Evolutionary conservation across 805 yeast species (phyloP).

Genomic region (Kodamaea hsintzibuensis): DNA sequence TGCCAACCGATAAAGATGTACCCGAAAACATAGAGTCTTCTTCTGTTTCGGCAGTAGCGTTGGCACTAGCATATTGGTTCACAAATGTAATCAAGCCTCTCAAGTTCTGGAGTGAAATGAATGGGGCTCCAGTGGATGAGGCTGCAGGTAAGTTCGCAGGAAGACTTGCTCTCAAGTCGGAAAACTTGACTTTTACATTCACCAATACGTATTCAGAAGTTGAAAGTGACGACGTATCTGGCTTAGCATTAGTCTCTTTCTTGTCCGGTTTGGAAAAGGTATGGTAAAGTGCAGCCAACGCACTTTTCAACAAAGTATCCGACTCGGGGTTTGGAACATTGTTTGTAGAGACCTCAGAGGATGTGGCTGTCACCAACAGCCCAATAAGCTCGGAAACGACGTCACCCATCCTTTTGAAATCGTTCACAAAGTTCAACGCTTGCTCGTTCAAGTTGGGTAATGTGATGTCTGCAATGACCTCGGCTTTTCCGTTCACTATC

Average conservation of each 20-base stretch:
- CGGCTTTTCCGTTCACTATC: constrained; percentile 71
- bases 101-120: constrained; percentile 58
- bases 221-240: constrained; percentile 12
- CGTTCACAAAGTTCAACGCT: constrained; percentile 14
- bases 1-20: not conserved
- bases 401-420: constrained; percentile 26
- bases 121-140: constrained; percentile 50
- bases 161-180: constrained; percentile 57
- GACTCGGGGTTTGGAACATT: constrained; percentile 1
- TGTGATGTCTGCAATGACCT: constrained; percentile 70
- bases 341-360: constrained; percentile 9
- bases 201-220: constrained; percentile 55
- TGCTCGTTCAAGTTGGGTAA: constrained; percentile 52
- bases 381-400: constrained; percentile 27
- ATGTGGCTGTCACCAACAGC: constrained; percentile 25
- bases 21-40: constrained; percentile 8
- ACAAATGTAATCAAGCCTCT: constrained; percentile 62
- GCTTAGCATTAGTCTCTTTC: constrained; percentile 4
- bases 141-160: constrained; percentile 54
- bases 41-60: constrained; percentile 20
- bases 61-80: constrained; percentile 44
- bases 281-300: constrained; percentile 42
- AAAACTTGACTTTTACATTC: constrained; percentile 64
- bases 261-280: constrained; percentile 31
- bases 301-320: constrained; percentile 34